Base-by-base conservation (phyloP, 495 filamentous ascomycete species). In the Sordaria brevicollis region DNA sequence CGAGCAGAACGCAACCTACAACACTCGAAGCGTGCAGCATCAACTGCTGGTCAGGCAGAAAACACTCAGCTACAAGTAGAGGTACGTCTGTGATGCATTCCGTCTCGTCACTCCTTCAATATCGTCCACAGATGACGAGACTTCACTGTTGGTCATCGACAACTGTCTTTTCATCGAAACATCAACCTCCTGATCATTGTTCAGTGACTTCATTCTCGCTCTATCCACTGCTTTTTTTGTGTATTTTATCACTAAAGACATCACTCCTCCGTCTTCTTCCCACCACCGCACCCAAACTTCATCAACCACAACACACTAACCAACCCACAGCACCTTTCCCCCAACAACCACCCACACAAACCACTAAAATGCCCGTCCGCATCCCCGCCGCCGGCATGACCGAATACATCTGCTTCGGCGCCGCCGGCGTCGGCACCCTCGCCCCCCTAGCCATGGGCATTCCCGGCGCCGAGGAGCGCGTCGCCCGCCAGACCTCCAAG, bases 381-480 rank as follows among this genome's bases (percentile, higher is more conserved):
- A 77, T 85, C 70, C 82, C 83, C 74, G 77, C 71, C 49, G 78
- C 82, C 69, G 72, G 74, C 66, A 66, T 73, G 11, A 76, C 75
- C 35, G 83, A 84, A 75, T 71, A 81, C 43, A 74, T 83, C 70
- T 78, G 73, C 72, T 81, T 82, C 73, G 79, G 80, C 65, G 72
- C 80, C 29, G 83, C 83, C 37, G 80, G 83, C 70, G 71, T 82
- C 68, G 70, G 70, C 41, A 78, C 74, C 65, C 80, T 85, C 54
- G 81, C 83, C 9, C 83, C 83, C 1, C 80, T 85, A 74, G 84
- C 84, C 78, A 75, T 85, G 73, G 76, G 83, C 68, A 68, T 79
- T 11, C 83, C 83, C 17, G 82, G 82, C 65, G 82, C 81, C 66
- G 76, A 82, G 65, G 82, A 84, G 70, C 79, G 79, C 17, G 41